phyloP scores from a whole-genome alignment of 2,329 filamentous ascomycete genomes.

The Corinectria fuckeliana region DNA sequence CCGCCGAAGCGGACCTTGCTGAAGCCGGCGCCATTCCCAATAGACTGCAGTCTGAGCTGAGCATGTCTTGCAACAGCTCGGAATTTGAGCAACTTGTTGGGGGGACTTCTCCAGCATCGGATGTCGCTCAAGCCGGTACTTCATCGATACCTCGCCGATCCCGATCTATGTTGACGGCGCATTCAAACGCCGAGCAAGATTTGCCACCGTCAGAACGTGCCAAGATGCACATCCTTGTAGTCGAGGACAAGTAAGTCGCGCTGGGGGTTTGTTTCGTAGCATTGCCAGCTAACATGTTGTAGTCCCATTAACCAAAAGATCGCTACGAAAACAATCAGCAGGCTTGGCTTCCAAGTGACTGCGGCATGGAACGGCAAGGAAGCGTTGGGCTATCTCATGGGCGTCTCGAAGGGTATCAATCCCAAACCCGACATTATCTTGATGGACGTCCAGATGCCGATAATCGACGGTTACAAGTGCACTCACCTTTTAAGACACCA shows the following conservation, averaged over 20 bases:
- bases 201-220: conserved; percentile 64
- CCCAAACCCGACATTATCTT: conserved; percentile 75
- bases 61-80: conserved; percentile 71
- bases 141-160: conserved; percentile 39
- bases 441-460: conserved; percentile 80
- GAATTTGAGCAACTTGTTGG: conserved; percentile 60
- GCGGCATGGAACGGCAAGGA: conserved; percentile 82
- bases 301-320: conserved; percentile 76
- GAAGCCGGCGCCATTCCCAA: conserved; percentile 71
- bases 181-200: conserved; percentile 52
- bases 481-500: conserved; percentile 76
- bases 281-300: conserved; percentile 23
- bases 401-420: conserved; percentile 56
- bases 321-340: conserved; percentile 75
- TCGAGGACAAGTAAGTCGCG: conserved; percentile 77
- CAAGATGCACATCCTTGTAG: conserved; percentile 73
- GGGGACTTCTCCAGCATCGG: conserved; percentile 47
- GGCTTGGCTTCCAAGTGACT: conserved; percentile 73
- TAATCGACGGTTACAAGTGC: conserved; percentile 79
- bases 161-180: conserved; percentile 43
- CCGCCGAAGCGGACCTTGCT: conserved; percentile 57
- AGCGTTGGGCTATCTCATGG: conserved; percentile 74
- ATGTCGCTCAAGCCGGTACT: conserved; percentile 30
- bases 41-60: conserved; percentile 68
- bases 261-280: background rate